These are phyloP conservation scores for Eucalyptus sp. DNA, from an alignment of 345 rosid genomes.

Conservation along the genomic window DNA sequence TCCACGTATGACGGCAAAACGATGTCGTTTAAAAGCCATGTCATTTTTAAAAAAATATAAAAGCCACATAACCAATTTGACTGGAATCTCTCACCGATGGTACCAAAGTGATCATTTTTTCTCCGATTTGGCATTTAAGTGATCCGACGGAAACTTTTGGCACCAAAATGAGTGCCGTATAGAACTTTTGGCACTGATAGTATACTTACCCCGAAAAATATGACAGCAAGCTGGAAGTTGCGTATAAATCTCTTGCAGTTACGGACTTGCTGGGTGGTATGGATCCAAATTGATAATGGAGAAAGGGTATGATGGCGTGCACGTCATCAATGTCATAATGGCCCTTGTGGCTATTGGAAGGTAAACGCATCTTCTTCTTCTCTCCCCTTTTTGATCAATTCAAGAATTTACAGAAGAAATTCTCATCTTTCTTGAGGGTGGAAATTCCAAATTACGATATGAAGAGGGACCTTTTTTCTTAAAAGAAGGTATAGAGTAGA, in stretches of 20 bases:
- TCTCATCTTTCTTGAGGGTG: not conserved
- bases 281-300: not conserved
- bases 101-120: too few species aligned
- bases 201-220: too few species aligned
- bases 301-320: not conserved
- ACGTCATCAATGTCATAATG: not conserved
- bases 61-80: too few species aligned
- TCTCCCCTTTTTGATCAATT: not conserved
- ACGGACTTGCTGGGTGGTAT: not conserved
- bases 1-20: too few species aligned
- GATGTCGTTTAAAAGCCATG: too few species aligned
- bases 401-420: not conserved
- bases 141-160: too few species aligned
- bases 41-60: too few species aligned
- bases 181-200: too few species aligned
- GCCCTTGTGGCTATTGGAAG: not conserved
- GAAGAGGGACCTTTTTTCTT: not conserved
- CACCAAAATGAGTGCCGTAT: too few species aligned
- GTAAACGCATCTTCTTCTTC: not conserved
- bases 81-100: too few species aligned
- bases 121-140: too few species aligned
- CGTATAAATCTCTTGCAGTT: not conserved
- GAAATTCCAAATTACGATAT: not conserved
- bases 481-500: not conserved
- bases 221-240: not conserved